phyloP scores from a whole-genome alignment of 176 grass and related monocot species.

The Pharus latifolius region DNA sequence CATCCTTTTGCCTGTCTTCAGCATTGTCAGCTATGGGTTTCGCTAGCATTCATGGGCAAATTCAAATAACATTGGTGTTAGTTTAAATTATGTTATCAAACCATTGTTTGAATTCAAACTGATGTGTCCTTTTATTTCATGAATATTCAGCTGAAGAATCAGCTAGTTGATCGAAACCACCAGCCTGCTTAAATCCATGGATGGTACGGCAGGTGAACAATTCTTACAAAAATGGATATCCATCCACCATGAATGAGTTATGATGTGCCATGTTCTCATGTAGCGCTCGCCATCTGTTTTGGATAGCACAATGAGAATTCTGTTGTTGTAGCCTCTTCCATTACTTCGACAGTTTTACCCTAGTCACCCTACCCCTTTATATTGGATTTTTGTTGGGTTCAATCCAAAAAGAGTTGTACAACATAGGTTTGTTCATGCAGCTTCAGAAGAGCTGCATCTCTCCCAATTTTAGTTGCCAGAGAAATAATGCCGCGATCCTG shows the following conservation, averaged over 20 bases:
- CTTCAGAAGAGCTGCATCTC: neutral
- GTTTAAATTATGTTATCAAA: neutral
- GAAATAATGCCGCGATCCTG: neutral
- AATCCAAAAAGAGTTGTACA: conserved; percentile 16
- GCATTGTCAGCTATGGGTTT: neutral
- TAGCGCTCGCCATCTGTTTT: conserved; percentile 12
- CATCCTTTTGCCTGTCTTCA: neutral
- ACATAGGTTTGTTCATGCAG: neutral
- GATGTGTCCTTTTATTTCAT: neutral
- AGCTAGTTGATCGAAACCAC: neutral
- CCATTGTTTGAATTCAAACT: conserved; percentile 19
- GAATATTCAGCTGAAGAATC: conserved; percentile 35
- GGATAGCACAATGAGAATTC: neutral
- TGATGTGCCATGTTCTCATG: neutral
- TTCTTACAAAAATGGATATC: neutral
- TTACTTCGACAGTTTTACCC: neutral
- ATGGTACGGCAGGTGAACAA: neutral
- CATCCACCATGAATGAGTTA: neutral
- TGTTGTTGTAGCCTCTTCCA: conserved; percentile 2
- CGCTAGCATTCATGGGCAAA: neutral
- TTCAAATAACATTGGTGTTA: neutral
- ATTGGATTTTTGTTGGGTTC: neutral
- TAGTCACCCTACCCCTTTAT: neutral
- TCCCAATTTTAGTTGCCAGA: conserved; percentile 13
- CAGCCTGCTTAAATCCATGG: conserved; percentile 11